phyloP scores from a whole-genome alignment of 176 grass and related monocot species.

The maize (Zea mays) region Zm-B73-REFERENCE-NAM-5.0 NC_050100.1:85385001-85385500 shows the following conservation, averaged over 20 bases:
- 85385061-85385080: conserved; percentile 29
- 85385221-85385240: conserved; percentile 23
- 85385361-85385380: conserved; percentile 52
- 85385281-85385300: conserved; percentile 48
- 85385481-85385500: conserved; percentile 36
- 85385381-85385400: conserved; percentile 23
- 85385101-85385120: conserved; percentile 36
- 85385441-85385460: conserved; percentile 37
- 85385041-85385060: conserved; percentile 41
- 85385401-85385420: conserved; percentile 43
- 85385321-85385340: conserved; percentile 39
- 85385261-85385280: conserved; percentile 46
- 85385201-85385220: conserved; percentile 37
- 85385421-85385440: conserved; percentile 49
- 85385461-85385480: conserved; percentile 21
- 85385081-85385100: conserved; percentile 47
- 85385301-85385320: conserved; percentile 59
- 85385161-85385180: conserved; percentile 47
- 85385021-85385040: conserved; percentile 23
- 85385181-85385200: conserved; percentile 47
- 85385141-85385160: neutral
- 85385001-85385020: conserved; percentile 30
- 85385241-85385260: conserved; percentile 44
- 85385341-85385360: conserved; percentile 44
- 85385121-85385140: conserved; percentile 46